Evolutionary conservation across 768 basidiomycete species (phyloP), one percentile per base, ranked within the genome.

Genomic region (Hypsizygus marmoreus): DNA sequence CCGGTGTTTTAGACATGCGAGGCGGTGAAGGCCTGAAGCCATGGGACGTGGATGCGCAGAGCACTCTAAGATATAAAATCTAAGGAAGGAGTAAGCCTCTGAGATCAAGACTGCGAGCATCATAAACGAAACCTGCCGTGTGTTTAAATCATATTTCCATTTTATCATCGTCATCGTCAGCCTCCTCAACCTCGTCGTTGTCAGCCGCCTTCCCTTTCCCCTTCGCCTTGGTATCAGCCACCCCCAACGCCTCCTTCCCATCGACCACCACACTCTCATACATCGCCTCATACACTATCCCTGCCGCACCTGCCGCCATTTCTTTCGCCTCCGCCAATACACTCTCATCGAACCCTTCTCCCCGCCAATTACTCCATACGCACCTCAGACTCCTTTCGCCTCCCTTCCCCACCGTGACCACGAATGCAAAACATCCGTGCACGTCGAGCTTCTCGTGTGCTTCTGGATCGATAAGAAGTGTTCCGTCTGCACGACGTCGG

Each of bases 341-440:
- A 1, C 45, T 59, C 38, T 70, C 71, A 31, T 74, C 67, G 51
- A 77, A 72, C 1, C 59, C 56, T 42, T 64, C 52, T 16, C 32
- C 29, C 38, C 66, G 68, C 77, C 82, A 85, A 55, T 75, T 79
- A 11, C 78, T 74, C 82, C 82, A 85, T 7, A 84, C 75, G 38
- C 74, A 73, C 25, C 65, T 61, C n/a, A 55, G 51, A 11, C 62
- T 55, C 6, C 51, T 43, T 1, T 40, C 40, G 0, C 48, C 31
- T 1, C 49, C 56, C 1, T 46, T 50, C 7, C 60, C 56, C 43
- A 65, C 63, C 3, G 69, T 64, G 56, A 76, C 74, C 43, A 86
- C 54, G 62, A 88, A 91, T 1, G 84, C 88, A 54, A 91, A 90
- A 53, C 82, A 82, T 0, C 88, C 88, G 4, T 71, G 65, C 5